Evolutionary conservation across 2,329 filamentous ascomycete species (phyloP).

Genomic region (Pezicula rhizophila): DNA sequence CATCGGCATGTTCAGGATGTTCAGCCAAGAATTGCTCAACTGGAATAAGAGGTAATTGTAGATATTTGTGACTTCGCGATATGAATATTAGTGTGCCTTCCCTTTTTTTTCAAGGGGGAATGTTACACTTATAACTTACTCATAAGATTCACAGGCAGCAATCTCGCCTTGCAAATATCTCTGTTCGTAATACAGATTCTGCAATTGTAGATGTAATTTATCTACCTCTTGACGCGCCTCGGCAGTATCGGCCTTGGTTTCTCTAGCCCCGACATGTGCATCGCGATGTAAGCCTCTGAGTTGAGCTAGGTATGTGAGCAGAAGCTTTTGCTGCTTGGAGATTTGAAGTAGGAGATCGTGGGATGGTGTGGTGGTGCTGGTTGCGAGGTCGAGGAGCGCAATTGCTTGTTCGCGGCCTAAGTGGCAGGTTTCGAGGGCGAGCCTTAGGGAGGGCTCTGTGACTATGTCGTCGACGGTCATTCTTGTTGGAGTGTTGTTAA

Average conservation of each 20-base stretch:
- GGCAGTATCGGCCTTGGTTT: slow-evolving; percentile 80
- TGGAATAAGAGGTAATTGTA: slow-evolving; percentile 76
- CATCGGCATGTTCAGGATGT: slow-evolving; percentile 68
- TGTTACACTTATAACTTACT: too few species aligned
- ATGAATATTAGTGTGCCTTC: too few species aligned
- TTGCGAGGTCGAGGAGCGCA: slow-evolving; percentile 58
- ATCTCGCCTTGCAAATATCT: slow-evolving; percentile 87
- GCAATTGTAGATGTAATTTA: slow-evolving; percentile 80
- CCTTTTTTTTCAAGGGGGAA: too few species aligned
- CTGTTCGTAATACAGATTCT: slow-evolving; percentile 96
- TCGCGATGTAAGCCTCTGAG: slow-evolving; percentile 78
- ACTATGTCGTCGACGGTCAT: slow-evolving; percentile 56
- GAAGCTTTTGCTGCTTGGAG: slow-evolving; percentile 70
- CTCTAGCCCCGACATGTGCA: slow-evolving; percentile 72
- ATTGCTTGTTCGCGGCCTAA: slow-evolving; percentile 68
- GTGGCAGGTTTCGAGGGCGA: slow-evolving; percentile 66
- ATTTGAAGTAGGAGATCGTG: slow-evolving; percentile 51
- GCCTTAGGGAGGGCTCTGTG: slow-evolving; percentile 57
- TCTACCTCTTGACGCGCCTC: slow-evolving; percentile 90
- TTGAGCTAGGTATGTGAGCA: slow-evolving; percentile 73
- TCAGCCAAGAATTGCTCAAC: slow-evolving; percentile 72
- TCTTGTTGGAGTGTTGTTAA: neutral
- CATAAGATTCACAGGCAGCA: slow-evolving; percentile 80
- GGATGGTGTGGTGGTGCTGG: slow-evolving; percentile 39
- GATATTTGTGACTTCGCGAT: slow-evolving; percentile 71